These are phyloP conservation scores for Andrographis paniculata DNA, from an alignment of 305 asterid genomes.

Conservation along the genomic window DNA sequence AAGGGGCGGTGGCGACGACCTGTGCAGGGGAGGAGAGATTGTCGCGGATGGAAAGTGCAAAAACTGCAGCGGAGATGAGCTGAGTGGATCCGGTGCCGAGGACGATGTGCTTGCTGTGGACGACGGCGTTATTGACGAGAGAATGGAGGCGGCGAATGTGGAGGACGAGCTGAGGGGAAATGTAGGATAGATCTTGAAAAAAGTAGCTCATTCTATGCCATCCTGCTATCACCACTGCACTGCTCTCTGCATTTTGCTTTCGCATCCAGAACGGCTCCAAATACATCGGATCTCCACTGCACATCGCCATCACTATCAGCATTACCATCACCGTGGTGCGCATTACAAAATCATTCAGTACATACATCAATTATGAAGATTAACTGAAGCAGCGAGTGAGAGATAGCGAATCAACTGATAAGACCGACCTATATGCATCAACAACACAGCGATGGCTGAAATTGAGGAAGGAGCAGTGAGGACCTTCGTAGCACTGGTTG, in stretches of 20 bases:
- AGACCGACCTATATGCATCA: constrained; percentile 48
- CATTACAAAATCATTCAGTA: no score
- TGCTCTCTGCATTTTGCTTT: constrained; percentile 30
- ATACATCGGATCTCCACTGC: constrained; percentile 54
- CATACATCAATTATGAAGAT: no score
- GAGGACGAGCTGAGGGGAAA: constrained; percentile 34
- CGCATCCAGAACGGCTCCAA: constrained; percentile 53
- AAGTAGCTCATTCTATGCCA: constrained; percentile 66
- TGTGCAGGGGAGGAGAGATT: constrained; percentile 31
- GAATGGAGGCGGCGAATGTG: constrained; percentile 33
- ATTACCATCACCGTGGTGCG: no score
- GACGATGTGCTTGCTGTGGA: constrained; percentile 35
- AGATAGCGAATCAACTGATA: no score
- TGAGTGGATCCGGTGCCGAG: constrained; percentile 59
- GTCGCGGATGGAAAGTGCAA: constrained; percentile 37
- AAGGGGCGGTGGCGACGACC: constrained; percentile 42
- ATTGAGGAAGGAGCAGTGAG: constrained; percentile 34
- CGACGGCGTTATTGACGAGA: constrained; percentile 35
- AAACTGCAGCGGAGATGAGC: constrained; percentile 50
- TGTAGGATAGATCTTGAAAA: constrained; percentile 14
- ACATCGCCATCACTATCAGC: no score
- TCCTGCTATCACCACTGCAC: constrained; percentile 43
- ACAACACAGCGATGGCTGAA: constrained; percentile 38
- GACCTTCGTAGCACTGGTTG: constrained; percentile 46
- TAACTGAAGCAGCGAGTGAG: background rate